Evolutionary conservation across 768 basidiomycete species (phyloP).

Genomic region (Naganishia onofrii): DNA sequence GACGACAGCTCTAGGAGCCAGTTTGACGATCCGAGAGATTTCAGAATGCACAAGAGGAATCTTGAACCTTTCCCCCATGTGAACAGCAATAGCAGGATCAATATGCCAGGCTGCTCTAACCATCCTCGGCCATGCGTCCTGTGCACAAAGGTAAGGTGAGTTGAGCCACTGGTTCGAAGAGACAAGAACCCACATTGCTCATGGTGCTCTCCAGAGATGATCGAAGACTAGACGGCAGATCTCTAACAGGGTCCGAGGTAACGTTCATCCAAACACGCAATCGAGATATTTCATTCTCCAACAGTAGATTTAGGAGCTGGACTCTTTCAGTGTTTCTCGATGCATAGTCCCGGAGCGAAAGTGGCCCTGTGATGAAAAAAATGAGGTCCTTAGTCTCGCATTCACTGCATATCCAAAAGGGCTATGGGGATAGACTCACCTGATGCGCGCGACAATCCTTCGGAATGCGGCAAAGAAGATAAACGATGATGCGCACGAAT

Average conservation of each 20-base stretch:
- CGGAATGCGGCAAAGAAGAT: slow-evolving; percentile 40
- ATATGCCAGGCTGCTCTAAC: slow-evolving; percentile 76
- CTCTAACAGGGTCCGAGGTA: slow-evolving; percentile 63
- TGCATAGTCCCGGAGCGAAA: slow-evolving; percentile 58
- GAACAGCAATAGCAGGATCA: slow-evolving; percentile 75
- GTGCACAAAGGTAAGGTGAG: not conserved
- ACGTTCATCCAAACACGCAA: slow-evolving; percentile 89
- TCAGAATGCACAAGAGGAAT: slow-evolving; percentile 64
- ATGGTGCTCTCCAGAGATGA: slow-evolving; percentile 59
- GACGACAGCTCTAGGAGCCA: slow-evolving; percentile 67
- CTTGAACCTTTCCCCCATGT: slow-evolving; percentile 87
- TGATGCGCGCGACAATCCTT: slow-evolving; percentile 37
- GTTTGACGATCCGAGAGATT: slow-evolving; percentile 69
- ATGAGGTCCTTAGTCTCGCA: no score
- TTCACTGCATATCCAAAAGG: not conserved
- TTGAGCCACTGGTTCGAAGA: slow-evolving; percentile 4
- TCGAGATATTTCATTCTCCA: slow-evolving; percentile 85
- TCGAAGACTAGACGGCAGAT: slow-evolving; percentile 10
- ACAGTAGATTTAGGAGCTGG: slow-evolving; percentile 72
- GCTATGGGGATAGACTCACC: slow-evolving; percentile 35
- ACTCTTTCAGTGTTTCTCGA: slow-evolving; percentile 66
- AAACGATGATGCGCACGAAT: slow-evolving; percentile 58
- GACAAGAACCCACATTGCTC: slow-evolving; percentile 59
- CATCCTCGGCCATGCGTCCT: slow-evolving; percentile 62
- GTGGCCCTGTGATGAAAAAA: slow-evolving; percentile 36